Evolutionary conservation across 2,329 filamentous ascomycete species (phyloP).

Genomic region (Catunica adiposa): DNA sequence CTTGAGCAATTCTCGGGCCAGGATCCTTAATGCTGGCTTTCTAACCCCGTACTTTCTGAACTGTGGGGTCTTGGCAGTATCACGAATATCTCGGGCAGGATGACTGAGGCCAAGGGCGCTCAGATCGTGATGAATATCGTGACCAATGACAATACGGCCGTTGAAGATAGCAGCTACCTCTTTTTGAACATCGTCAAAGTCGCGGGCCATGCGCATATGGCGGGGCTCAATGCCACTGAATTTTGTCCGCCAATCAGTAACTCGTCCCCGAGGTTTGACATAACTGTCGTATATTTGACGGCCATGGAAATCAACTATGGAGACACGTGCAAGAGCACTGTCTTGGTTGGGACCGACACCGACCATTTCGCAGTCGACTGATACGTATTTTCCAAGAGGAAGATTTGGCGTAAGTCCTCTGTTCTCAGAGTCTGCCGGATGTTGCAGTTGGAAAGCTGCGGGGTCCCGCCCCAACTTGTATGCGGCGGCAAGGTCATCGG

Average conservation of each 20-base stretch:
- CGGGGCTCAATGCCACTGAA: slow-evolving; percentile 67
- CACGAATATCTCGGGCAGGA: slow-evolving; percentile 59
- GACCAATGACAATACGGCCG: slow-evolving; percentile 61
- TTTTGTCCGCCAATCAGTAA: slow-evolving; percentile 79
- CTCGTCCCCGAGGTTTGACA: slow-evolving; percentile 58
- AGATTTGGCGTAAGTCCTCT: slow-evolving; percentile 43
- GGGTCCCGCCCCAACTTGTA: slow-evolving; percentile 37
- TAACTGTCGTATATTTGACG: slow-evolving; percentile 88
- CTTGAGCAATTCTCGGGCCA: slow-evolving; percentile 40
- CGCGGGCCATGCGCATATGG: slow-evolving; percentile 52
- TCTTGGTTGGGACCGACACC: slow-evolving; percentile 58
- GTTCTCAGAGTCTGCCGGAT: slow-evolving; percentile 39
- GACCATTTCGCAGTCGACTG: slow-evolving; percentile 97
- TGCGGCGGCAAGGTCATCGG: slow-evolving; percentile 42
- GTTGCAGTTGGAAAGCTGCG: slow-evolving; percentile 31
- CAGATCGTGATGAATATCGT: slow-evolving; percentile 68
- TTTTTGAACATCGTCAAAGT: slow-evolving; percentile 61
- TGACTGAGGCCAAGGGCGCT: slow-evolving; percentile 63
- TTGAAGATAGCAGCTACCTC: slow-evolving; percentile 53
- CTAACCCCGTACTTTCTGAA: slow-evolving; percentile 55
- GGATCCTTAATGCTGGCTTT: slow-evolving; percentile 47
- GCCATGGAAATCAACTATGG: slow-evolving; percentile 85
- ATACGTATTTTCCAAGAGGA: slow-evolving; percentile 75
- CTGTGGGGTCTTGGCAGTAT: slow-evolving; percentile 62
- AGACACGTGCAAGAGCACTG: slow-evolving; percentile 71